Base-by-base conservation (phyloP, 495 filamentous ascomycete genomes). In the Lasiosphaeriaceae sp. region DNA sequence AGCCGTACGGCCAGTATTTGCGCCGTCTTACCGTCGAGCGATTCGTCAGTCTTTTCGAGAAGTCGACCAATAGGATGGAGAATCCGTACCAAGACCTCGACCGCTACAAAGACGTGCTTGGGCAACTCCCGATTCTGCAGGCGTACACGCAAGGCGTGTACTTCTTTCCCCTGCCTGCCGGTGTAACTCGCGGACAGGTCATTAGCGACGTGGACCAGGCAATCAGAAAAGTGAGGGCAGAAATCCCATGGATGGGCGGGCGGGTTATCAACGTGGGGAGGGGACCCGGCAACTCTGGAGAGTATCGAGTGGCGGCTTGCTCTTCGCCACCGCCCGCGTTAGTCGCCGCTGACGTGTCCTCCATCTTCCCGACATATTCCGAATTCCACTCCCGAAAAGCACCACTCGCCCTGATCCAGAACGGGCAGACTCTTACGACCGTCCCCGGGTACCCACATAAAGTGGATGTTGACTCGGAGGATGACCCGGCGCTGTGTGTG, bases 51-150 rank as follows among this genome's bases (percentile, higher is more conserved):
- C 26, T 31, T 31, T 31, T 4, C 26, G 26, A 31, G 9, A 31
- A 31, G 9, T 3, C 26, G 26, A 31, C 26, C 26, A 31, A 31
- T 31, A 31, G 3, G 26, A 31, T 31, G 26, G 26, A 31, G 26
- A 31, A 9, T 9, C 26, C 26, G 26, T 43, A 43, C 39, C 14
- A 17, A 14, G n/a, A 43, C 5, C 39, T 43, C 14, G 39, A 43
- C 39, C 39, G 39, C 39, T 50, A 50, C 52, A 16, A 44, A 20
- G 52, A 54, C 23, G 41, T 74, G 8, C 55, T 74, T 7, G 70
- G 73, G 21, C 74, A 78, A 49, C 62, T 78, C 0, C 73, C 75
- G 14, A 54, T 72, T 6, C 65, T 77, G 16, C 67, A 78, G 51
- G 63, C 54, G 45, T 78, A 78, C 52, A 70, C 61, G 11, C 74